These are phyloP conservation scores for Aureobasidium zeae DNA, from an alignment of 2,329 filamentous ascomycete genomes.

Conservation along the genomic window DNA sequence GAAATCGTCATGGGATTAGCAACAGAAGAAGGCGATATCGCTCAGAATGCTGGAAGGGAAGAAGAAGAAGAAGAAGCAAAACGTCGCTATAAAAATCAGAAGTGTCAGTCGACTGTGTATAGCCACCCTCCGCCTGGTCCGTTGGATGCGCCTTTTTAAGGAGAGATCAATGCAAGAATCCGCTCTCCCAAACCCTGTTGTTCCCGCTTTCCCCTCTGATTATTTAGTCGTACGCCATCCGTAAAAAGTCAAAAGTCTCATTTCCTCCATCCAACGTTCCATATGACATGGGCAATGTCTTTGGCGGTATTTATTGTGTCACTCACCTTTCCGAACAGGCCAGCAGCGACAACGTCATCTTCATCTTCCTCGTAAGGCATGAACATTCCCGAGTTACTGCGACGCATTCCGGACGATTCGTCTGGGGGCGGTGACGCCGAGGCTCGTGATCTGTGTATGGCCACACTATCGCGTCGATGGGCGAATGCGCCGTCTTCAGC, in stretches of 20 bases:
- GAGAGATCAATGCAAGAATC: conserved; percentile 8
- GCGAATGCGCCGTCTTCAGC: conserved; percentile 32
- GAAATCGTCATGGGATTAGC: conserved; percentile 1
- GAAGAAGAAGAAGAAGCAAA: background rate
- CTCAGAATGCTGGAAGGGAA: conserved; percentile 1
- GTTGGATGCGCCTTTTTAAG: conserved; percentile 9
- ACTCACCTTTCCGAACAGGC: conserved; percentile 68
- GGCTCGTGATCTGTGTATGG: conserved; percentile 24
- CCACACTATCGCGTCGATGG: conserved; percentile 28
- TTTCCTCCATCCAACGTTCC: conserved; percentile 56
- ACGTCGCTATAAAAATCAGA: background rate
- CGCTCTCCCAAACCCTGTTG: conserved; percentile 8
- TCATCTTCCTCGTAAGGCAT: conserved; percentile 78
- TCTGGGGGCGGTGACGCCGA: conserved; percentile 25
- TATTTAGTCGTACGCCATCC: conserved; percentile 3
- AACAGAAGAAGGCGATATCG: conserved; percentile 1
- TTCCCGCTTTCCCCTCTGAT: conserved; percentile 2
- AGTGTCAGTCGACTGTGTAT: background rate
- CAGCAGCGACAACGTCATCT: conserved; percentile 43
- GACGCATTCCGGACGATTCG: conserved; percentile 51
- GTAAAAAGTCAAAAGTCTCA: conserved; percentile 26
- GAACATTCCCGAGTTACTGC: conserved; percentile 81
- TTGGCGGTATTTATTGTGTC: conserved; percentile 63
- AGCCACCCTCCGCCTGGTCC: conserved; percentile 7
- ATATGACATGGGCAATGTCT: conserved; percentile 57